Evolutionary conservation across 2,329 filamentous ascomycete species (phyloP), one percentile per base, ranked within the genome.

Genomic region (Salinomyces thailandicus): DNA sequence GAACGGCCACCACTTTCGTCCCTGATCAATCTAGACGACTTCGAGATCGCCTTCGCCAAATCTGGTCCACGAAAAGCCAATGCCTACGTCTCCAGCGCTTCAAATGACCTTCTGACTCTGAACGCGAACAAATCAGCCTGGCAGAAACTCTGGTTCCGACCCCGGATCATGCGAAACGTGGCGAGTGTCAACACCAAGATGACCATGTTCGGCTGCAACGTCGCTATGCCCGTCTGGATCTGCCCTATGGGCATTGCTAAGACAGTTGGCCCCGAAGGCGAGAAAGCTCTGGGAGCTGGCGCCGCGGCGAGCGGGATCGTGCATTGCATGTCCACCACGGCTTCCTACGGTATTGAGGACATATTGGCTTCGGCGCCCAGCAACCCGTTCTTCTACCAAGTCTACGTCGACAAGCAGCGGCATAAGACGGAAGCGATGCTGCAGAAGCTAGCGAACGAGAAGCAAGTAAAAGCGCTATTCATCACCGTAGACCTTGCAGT

Each of bases 361-460:
- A 54, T 60, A 6, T 28, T 58, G 18, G 47, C 43, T 2, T 43
- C 38, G 17, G 55, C 47, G 2, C 50, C 51, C 5, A 44, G 40
- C 9, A 51, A 53, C 37, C 54, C 54, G 2, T 58, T 66, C 36
- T 74, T 76, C 59, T 77, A 75, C 49, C 75, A 79, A 50, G 60
- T 80, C 5, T 80, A 79, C 45, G 71, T 78, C 26, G 68, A 78
- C 53, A 70, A 69, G 45, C 61, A 75, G 38, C 62, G 73, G 1
- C 38, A 54, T 3, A 71, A 73, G 40, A 72, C 72, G 2, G 68
- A 69, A 41, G 60, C 59, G 1, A 52, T 76, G 2, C 52, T 79
- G 2, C 52, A 49, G 13, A 53, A 64, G n/a, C 65, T 73, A 1
- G 61, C 65, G 7, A 50, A 55, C 12, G 52, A 64, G 4, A 66